These are phyloP conservation scores for Annona cherimola DNA, from an alignment of 164 flowering plant species.

Conservation along the genomic window DNA sequence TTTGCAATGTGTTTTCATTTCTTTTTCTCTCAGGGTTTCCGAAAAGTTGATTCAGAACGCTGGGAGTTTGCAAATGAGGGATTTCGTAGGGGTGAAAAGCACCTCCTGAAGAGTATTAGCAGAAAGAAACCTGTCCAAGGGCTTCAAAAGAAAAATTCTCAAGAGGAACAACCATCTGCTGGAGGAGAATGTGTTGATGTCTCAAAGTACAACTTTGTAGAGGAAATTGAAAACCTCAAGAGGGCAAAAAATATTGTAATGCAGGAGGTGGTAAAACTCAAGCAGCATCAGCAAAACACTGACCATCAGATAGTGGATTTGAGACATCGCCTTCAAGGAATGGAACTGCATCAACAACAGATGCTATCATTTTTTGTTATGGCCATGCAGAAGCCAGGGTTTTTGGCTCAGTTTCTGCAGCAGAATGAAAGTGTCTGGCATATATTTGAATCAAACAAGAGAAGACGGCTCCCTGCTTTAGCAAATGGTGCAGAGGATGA, in stretches of 20 bases:
- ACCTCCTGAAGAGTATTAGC: constrained; percentile 54
- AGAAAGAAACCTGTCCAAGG: constrained; percentile 46
- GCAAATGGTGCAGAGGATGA: neutral
- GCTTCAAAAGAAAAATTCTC: constrained; percentile 27
- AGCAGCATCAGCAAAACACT: constrained; percentile 67
- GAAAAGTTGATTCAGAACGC: constrained; percentile 75
- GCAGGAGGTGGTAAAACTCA: constrained; percentile 61
- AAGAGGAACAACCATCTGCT: neutral
- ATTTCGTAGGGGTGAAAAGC: constrained; percentile 68
- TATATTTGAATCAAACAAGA: constrained; percentile 48
- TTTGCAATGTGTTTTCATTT: neutral
- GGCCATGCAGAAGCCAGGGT: constrained; percentile 56
- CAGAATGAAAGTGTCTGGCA: constrained; percentile 50
- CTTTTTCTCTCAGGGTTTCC: constrained; percentile 54
- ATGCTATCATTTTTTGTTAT: constrained; percentile 78
- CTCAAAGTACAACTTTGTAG: constrained; percentile 55
- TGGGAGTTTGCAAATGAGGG: constrained; percentile 93
- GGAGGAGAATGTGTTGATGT: constrained; percentile 45
- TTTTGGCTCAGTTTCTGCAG: constrained; percentile 51
- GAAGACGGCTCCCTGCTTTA: constrained; percentile 26
- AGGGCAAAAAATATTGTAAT: constrained; percentile 61
- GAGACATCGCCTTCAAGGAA: constrained; percentile 50
- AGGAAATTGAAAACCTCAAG: constrained; percentile 55
- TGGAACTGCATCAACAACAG: constrained; percentile 63
- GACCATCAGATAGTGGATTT: constrained; percentile 34